Conservation (phyloP, 2,329 filamentous ascomycete genomes). For the Penicillium palitans region DNA sequence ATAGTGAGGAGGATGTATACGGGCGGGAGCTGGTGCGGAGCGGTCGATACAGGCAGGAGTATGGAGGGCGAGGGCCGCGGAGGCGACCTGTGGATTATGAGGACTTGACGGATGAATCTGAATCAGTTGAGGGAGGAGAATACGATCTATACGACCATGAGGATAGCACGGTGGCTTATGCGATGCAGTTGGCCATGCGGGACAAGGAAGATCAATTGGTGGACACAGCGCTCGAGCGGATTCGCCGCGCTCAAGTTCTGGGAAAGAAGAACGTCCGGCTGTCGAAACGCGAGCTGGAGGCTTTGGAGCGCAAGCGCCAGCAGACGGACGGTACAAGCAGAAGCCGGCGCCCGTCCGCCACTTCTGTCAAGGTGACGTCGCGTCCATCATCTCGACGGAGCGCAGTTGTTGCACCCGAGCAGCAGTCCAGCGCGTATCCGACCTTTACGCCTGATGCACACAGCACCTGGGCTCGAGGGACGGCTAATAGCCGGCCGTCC, state of each 20-base stretch:
- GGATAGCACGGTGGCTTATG: slow-evolving; percentile 46
- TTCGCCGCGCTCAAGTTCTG: slow-evolving; percentile 72
- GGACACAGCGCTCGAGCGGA: slow-evolving; percentile 75
- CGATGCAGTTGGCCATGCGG: slow-evolving; percentile 56
- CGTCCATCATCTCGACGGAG: slow-evolving; percentile 25
- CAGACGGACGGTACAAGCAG: slow-evolving; percentile 42
- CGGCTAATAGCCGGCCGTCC: slow-evolving; percentile 45
- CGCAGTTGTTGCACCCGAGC: slow-evolving; percentile 14
- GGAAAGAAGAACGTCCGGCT: slow-evolving; percentile 79
- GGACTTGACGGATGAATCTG: slow-evolving; percentile 52
- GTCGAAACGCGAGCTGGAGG: slow-evolving; percentile 75
- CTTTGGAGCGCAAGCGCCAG: slow-evolving; percentile 69
- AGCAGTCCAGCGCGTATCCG: slow-evolving; percentile 33
- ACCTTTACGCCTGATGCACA: slow-evolving; percentile 44
- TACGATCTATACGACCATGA: slow-evolving; percentile 56
- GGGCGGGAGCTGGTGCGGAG: slow-evolving; percentile 27
- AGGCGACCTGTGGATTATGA: slow-evolving; percentile 39
- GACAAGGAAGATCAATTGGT: slow-evolving; percentile 75
- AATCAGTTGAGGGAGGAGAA: slow-evolving; percentile 48
- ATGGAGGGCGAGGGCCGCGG: slow-evolving; percentile 38
- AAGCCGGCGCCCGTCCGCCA: slow-evolving; percentile 22
- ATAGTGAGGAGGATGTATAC: slow-evolving; percentile 45
- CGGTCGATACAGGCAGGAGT: slow-evolving; percentile 35
- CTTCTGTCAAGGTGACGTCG: slow-evolving; percentile 19
- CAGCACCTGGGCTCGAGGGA: slow-evolving; percentile 47